phyloP scores from a whole-genome alignment of 2,329 filamentous ascomycete species.

The Septoria linicola region DNA sequence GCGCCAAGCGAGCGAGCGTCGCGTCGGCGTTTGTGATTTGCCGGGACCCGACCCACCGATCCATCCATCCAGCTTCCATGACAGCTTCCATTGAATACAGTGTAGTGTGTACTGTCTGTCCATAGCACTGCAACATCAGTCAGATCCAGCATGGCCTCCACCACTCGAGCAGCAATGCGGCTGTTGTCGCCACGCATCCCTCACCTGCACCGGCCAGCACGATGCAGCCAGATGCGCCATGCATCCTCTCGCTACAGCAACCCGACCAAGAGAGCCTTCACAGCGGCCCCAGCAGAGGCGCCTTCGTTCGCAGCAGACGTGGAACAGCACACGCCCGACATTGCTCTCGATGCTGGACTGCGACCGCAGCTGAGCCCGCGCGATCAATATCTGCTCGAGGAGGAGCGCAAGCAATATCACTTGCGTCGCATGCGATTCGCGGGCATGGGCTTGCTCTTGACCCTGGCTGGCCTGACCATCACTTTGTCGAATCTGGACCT shows the following conservation, averaged over 20 bases:
- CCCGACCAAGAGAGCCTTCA: constrained; percentile 31
- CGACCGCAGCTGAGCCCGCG: constrained; percentile 31
- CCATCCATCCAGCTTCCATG: constrained; percentile 1
- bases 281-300: constrained; percentile 27
- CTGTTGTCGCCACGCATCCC: constrained; percentile 34
- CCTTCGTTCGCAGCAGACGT: constrained; percentile 26
- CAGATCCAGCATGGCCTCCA: constrained; percentile 26
- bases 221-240: constrained; percentile 29
- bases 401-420: constrained; percentile 35
- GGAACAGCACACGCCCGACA: constrained; percentile 12
- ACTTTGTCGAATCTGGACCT: constrained; percentile 38
- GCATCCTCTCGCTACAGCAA: constrained; percentile 39
- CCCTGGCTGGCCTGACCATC: constrained; percentile 32
- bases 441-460: constrained; percentile 39
- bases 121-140: neutral
- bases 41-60: no score
- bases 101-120: no score
- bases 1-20: constrained; percentile 1
- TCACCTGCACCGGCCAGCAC: constrained; percentile 24
- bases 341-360: constrained; percentile 13
- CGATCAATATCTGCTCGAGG: constrained; percentile 28
- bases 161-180: constrained; percentile 34
- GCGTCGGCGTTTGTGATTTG: no score
- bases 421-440: constrained; percentile 39
- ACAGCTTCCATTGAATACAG: constrained; percentile 8